A percentile compares a stretch with the other conserved stretches of the same genome.
Conservation (phyloP, 139 green algal genomes). For the Monoraphidium neglectum region DNA sequence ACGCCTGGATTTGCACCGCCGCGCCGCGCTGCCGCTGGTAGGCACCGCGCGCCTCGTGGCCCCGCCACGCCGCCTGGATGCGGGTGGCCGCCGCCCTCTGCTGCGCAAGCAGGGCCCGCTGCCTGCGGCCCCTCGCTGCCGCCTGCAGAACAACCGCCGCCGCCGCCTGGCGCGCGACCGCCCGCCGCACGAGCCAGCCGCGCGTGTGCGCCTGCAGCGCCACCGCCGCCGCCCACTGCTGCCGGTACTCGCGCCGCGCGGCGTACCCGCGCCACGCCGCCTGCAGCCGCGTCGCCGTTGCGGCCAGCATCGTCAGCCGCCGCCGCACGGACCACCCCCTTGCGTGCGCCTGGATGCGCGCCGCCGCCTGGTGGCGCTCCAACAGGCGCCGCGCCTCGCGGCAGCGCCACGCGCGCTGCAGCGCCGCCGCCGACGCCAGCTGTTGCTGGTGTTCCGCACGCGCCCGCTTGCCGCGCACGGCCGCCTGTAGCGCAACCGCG, state of each 20-base stretch:
- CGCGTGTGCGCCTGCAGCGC: constrained; percentile 20
- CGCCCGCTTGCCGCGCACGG: constrained; percentile 16
- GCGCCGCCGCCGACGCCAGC: not conserved
- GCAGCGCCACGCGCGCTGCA: constrained; percentile 27
- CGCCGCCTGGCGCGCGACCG: not conserved
- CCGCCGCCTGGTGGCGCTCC: constrained; percentile 23
- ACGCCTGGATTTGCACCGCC: not conserved
- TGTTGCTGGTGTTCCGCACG: constrained; percentile 9
- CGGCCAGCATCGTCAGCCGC: not conserved
- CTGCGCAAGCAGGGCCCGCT: not conserved
- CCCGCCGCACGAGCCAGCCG: not conserved
- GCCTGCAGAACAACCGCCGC: constrained; percentile 35
- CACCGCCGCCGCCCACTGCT: not conserved
- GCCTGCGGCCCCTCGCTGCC: not conserved
- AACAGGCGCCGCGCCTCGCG: constrained; percentile 10
- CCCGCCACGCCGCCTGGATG: constrained; percentile 1
- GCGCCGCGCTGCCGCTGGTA: not conserved
- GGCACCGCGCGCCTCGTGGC: not conserved
- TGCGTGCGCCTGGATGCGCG: constrained; percentile 29
- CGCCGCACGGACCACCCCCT: constrained; percentile 24
- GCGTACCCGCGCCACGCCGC: constrained; percentile 18
- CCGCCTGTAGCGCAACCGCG: constrained; percentile 38
- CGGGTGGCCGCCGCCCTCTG: not conserved
- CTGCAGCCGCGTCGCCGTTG: constrained; percentile 47
- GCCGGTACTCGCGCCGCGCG: not conserved